Conservation (phyloP, 768 basidiomycete species). For the Lactarius indigo region DNA sequence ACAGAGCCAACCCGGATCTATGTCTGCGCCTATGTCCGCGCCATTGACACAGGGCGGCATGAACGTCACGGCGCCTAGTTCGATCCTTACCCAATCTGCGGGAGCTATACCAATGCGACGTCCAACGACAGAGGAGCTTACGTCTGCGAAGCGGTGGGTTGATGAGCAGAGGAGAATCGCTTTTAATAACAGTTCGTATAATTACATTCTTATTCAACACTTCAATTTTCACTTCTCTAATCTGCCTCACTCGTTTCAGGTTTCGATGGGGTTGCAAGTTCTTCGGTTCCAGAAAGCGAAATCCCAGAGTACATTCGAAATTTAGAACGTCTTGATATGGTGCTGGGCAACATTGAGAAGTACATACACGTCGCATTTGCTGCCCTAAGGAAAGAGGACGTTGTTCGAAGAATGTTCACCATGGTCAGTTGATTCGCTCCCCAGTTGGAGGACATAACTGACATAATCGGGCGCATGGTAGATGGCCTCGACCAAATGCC, state of each 20-base stretch:
- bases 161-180: conserved; percentile 10
- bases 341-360: conserved; percentile 8
- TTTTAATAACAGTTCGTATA: conserved; percentile 1
- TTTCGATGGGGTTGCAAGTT: not conserved
- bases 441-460: not conserved
- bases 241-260: not conserved
- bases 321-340: conserved; percentile 19
- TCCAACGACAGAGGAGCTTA: not conserved
- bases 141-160: conserved; percentile 8
- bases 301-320: conserved; percentile 19
- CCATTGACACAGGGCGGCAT: conserved; percentile 3
- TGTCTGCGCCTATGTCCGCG: conserved; percentile 11
- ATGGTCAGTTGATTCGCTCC: conserved; percentile 9
- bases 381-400: conserved; percentile 1
- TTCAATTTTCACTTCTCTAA: not conserved
- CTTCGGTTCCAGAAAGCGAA: conserved; percentile 6
- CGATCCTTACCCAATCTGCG: not conserved
- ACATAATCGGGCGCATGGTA: not conserved
- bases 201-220: not conserved
- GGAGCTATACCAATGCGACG: not conserved
- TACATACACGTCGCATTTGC: conserved; percentile 13
- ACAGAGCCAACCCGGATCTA: conserved; percentile 9
- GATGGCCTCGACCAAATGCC: conserved; percentile 18
- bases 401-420: conserved; percentile 6
- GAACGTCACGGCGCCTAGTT: not conserved